phyloP scores from a whole-genome alignment of 257 asterid species.

The Solanum neorickii region DNA sequence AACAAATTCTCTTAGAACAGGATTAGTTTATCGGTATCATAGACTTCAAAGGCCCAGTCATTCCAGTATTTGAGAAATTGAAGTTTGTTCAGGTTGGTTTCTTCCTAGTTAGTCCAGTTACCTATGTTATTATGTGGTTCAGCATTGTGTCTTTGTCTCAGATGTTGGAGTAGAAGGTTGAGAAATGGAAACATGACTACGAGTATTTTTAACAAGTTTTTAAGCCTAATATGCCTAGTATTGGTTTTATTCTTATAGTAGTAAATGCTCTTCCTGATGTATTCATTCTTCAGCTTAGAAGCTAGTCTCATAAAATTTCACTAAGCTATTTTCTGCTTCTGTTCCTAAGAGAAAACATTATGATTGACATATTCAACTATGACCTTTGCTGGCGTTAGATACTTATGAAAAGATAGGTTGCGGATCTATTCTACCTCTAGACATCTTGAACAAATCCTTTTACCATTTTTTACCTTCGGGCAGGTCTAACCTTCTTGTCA shows the following conservation, averaged over 20 bases:
- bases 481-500: background rate
- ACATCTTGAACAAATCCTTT: background rate
- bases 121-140: background rate
- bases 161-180: background rate
- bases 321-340: background rate
- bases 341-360: background rate
- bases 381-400: background rate
- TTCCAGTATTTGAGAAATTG: background rate
- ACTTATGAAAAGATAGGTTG: background rate
- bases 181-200: background rate
- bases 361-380: background rate
- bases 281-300: background rate
- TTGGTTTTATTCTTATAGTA: background rate
- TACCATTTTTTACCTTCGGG: background rate
- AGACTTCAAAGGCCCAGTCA: background rate
- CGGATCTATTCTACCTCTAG: background rate
- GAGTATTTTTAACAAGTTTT: background rate
- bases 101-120: background rate
- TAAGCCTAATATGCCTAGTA: background rate
- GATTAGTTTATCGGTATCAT: background rate
- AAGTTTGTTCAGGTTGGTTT: background rate
- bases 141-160: background rate
- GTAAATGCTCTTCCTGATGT: background rate
- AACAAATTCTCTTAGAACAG: background rate
- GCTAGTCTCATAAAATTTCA: background rate